Base-by-base conservation (phyloP, 2,329 filamentous ascomycete genomes). In the Aspergillus alliaceus region DNA sequence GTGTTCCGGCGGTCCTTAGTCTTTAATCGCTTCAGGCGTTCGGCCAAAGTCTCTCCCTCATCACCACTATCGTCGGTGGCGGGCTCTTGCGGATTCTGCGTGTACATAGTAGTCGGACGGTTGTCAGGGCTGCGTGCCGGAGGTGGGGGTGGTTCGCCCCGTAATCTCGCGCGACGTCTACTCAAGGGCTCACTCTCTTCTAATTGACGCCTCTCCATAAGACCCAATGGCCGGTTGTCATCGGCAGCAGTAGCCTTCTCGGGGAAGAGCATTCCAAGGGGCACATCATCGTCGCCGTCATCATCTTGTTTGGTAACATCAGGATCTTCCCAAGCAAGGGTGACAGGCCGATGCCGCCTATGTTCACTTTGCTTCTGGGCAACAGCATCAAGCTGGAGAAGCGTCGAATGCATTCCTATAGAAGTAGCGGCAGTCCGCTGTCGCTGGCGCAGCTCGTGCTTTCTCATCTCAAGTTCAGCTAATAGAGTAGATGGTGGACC, bases 101-200 rank as follows among this genome's bases (percentile, higher is more conserved):
- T 66, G 54, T 75, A 68, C 59, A 76, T 70, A 6, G 72, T 71
- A 54, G 66, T 72, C n/a, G 71, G 64, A 3, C 72, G 70, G 40
- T 69, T 66, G 8, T 69, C 67, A 6, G 62, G 65, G 8, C 64
- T 64, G 5, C 69, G 70, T 6, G 77, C 71, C 12, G 64, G 63
- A 9, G 66, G 64, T 3, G 69, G 68, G 4, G 77, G 70, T 0
- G 76, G 74, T 42, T 83, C 80, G 35, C 90, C 90, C 42, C 88
- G 83, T 6, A 97, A 80, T 55, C 93, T 84, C 39, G 88, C 89
- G 48, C 90, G 86, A 2, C 93, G 87, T 37, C 83, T 83, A 66
- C 89, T 92, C 20, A 97, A 79, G 0, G 95, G 93, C 71, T 98
- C 95, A 54, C 92, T 95, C 67, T 99, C 95, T 71, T 99, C 95